These are phyloP conservation scores for Fusarium equiseti DNA, from an alignment of 2,329 filamentous ascomycete species.

Conservation along the genomic window DNA sequence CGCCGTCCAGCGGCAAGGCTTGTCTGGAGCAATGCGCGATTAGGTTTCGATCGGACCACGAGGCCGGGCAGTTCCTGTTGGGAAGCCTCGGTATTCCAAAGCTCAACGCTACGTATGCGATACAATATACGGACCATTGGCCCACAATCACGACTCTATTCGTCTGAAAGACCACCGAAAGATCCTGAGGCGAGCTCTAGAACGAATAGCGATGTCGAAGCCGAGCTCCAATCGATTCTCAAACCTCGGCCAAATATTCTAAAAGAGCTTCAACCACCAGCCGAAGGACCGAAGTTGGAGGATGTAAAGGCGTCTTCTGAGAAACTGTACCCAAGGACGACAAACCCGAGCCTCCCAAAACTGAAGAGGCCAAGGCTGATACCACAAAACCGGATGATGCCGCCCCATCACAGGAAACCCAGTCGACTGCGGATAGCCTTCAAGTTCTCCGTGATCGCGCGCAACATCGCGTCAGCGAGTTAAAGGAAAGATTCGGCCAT, in stretches of 20 bases:
- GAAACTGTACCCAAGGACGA: conserved; percentile 1
- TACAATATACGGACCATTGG: conserved; percentile 43
- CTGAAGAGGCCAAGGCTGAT: conserved; percentile 15
- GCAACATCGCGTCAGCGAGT: conserved; percentile 50
- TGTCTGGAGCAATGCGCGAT: conserved; percentile 48
- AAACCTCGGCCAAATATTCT: conserved; percentile 33
- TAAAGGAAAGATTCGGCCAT: conserved; percentile 52
- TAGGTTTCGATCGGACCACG: conserved; percentile 43
- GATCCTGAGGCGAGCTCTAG: conserved; percentile 30
- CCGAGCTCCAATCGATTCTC: conserved; percentile 39
- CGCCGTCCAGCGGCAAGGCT: conserved; percentile 50
- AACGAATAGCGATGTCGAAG: conserved; percentile 33
- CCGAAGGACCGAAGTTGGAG: conserved; percentile 22
- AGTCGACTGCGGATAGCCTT: conserved; percentile 41
- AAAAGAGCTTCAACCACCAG: conserved; percentile 21
- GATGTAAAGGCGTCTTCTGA: conserved; percentile 2
- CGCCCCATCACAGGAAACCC: conserved; percentile 11
- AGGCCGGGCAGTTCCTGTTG: conserved; percentile 37
- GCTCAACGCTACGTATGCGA: conserved; percentile 36
- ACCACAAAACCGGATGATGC: conserved; percentile 17
- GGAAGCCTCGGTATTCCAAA: conserved; percentile 26
- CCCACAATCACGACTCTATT: conserved; percentile 43
- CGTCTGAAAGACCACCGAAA: conserved; percentile 44
- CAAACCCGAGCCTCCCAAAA: conserved; percentile 14
- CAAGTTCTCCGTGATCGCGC: conserved; percentile 51